Percentiles rank a stretch among this genome's conserved stretches.
These are phyloP conservation scores for Dissophora globulifera DNA, from an alignment of 192 early-diverging fungal species.

Conservation along the genomic window DNA sequence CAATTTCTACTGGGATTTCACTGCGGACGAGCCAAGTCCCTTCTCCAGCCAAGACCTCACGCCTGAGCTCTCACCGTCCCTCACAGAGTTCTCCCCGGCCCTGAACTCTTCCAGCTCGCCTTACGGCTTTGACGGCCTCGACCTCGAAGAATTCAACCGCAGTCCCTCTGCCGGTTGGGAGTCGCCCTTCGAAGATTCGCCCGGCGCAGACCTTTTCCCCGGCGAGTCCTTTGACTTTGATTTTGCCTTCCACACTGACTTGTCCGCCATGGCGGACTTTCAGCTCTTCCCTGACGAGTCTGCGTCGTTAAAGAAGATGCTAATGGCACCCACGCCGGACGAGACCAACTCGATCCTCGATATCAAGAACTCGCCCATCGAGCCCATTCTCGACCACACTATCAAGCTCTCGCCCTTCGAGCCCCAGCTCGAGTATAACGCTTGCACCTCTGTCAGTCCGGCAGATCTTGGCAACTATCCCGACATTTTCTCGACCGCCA, in stretches of 20 bases:
- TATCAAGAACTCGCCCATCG: too few relatives aligned
- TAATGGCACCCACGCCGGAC: not conserved
- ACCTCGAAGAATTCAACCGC: conserved; percentile 17
- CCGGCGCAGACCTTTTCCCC: not conserved
- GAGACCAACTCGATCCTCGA: not conserved
- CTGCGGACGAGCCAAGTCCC: not conserved
- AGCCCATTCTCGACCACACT: too few relatives aligned
- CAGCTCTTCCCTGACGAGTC: conserved; percentile 44
- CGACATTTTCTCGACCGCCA: conserved; percentile 24
- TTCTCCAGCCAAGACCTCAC: conserved; percentile 3
- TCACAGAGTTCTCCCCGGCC: conserved; percentile 31
- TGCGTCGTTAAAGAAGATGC: conserved; percentile 14
- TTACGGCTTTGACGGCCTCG: conserved; percentile 27
- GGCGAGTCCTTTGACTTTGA: conserved; percentile 9
- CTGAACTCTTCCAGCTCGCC: conserved; percentile 19
- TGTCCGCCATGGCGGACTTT: conserved; percentile 15
- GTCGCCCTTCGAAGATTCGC: conserved; percentile 22
- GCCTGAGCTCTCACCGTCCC: conserved; percentile 37
- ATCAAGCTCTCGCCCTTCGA: conserved; percentile 18
- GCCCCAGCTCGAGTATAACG: not conserved
- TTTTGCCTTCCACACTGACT: conserved; percentile 9
- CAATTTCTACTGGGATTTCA: conserved; percentile 15
- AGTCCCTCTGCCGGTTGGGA: conserved; percentile 19
- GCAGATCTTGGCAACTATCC: not conserved
- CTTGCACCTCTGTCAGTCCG: conserved; percentile 8